phyloP scores from a whole-genome alignment of 1,139 yeast species.

The Yamadazyma dushanensis region DNA sequence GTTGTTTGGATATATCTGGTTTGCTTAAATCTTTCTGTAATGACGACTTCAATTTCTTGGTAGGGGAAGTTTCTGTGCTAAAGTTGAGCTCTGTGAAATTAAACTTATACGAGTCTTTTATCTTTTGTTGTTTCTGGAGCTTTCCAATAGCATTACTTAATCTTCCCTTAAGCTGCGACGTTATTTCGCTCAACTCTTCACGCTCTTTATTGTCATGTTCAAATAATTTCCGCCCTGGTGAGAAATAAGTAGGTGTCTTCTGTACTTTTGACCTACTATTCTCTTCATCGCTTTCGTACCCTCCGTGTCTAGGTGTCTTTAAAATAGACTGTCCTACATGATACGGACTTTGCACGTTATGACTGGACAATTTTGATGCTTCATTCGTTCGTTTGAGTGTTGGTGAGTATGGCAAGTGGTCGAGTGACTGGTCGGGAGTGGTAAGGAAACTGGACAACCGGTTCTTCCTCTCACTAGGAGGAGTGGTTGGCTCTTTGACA shows the following conservation, averaged over 20 bases:
- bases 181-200: constrained; percentile 41
- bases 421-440: constrained; percentile 31
- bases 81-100: constrained; percentile 36
- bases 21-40: constrained; percentile 13
- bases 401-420: constrained; percentile 41
- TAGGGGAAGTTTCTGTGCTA: constrained; percentile 32
- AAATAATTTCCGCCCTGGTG: constrained; percentile 39
- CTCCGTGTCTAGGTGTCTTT: constrained; percentile 37
- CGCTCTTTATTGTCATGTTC: constrained; percentile 15
- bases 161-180: constrained; percentile 37
- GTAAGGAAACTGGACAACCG: constrained; percentile 27
- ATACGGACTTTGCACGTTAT: constrained; percentile 8
- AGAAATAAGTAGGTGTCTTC: constrained; percentile 43
- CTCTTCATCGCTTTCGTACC: constrained; percentile 27
- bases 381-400: constrained; percentile 29
- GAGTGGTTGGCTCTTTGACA: constrained; percentile 14
- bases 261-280: constrained; percentile 27
- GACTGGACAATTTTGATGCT: constrained; percentile 3
- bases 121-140: constrained; percentile 27
- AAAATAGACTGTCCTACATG: constrained; percentile 14
- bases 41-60: constrained; percentile 22
- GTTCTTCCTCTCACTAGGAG: constrained; percentile 17
- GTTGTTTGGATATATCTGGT: constrained; percentile 1
- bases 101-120: constrained; percentile 19
- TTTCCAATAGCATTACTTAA: constrained; percentile 44